Conservation (phyloP, 2,329 filamentous ascomycete species). For the Colletotrichum horii region DNA sequence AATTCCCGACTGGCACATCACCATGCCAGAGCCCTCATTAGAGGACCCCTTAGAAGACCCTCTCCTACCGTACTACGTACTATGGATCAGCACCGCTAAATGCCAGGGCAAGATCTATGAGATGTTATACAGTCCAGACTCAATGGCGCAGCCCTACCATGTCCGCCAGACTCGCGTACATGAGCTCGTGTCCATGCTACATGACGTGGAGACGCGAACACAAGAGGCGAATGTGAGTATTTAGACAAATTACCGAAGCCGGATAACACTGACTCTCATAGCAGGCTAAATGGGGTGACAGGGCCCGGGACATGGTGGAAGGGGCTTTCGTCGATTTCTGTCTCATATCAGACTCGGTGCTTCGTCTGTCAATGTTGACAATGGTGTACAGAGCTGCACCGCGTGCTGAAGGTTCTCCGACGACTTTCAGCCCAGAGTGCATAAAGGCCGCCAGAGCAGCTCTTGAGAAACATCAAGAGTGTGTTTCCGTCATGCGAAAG, state of each 20-base stretch:
- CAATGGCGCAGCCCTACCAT: constrained; percentile 38
- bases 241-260: neutral
- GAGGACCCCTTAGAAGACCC: neutral
- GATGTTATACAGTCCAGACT: constrained; percentile 53
- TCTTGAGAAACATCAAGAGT: constrained; percentile 44
- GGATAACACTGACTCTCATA: neutral
- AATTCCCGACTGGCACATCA: constrained; percentile 65
- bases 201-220: constrained; percentile 33
- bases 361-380: constrained; percentile 44
- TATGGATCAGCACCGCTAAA: constrained; percentile 55
- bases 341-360: constrained; percentile 44
- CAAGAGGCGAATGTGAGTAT: constrained; percentile 18
- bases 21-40: constrained; percentile 24
- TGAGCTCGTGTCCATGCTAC: constrained; percentile 34
- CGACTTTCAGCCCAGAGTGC: constrained; percentile 46
- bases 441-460: constrained; percentile 45
- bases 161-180: constrained; percentile 38
- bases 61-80: constrained; percentile 41
- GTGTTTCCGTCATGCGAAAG: constrained; percentile 41
- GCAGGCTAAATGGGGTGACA: neutral
- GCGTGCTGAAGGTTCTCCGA: constrained; percentile 27
- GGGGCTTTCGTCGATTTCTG: constrained; percentile 38
- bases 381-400: constrained; percentile 49
- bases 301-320: neutral
- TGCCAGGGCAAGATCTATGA: constrained; percentile 63